Base-by-base conservation (phyloP, 2,329 filamentous ascomycete species). In the Ophidiomyces ophidiicola region DNA sequence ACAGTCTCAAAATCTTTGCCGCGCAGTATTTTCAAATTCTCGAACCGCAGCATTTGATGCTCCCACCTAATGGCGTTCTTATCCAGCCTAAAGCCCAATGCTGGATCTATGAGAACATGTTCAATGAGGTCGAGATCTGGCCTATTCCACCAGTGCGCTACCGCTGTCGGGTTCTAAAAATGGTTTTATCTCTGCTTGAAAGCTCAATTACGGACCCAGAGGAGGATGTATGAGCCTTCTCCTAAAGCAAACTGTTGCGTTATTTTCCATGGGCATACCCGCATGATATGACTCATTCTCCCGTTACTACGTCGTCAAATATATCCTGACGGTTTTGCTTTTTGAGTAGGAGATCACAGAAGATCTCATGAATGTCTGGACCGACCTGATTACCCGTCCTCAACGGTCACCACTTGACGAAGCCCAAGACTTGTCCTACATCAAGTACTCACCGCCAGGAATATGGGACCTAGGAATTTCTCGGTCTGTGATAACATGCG, bases 1-100 rank as follows among this genome's bases (percentile, higher is more conserved):
- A 43, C 42, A 46, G 32, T 57, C 47, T 61, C 50, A 48, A 55
- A 49, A 53, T 62, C 31, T 54, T 70, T 35, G 52, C 56, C 44
- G 70, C 74, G 76, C 86, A 94, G 55, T 92, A 84, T 54, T 70
- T 88, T 23, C 86, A 94, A 56, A 66, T 87, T 2, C 76, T 78
- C 29, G 69, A 87, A 32, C 63, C 67, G 0, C 57, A 67, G 5
- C 56, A 67, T 19, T 64, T 88, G 24, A 69, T 72, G 33, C 81
- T 78, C 56, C 86, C 85, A 1, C 60, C 71, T 17, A 60, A 65
- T 15, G 52, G 67, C 17, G 54, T 72, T 10, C 65, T 94, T 19
- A 72, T 75, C 45, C 64, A 71, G 19, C 63, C 73, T 7, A 59
- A 64, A 3, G 72, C 79, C 2, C 87, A 94, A 56, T 62, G 74